Conservation (phyloP, 129 eudicot genomes). For the Cynara cardunculus region DNA sequence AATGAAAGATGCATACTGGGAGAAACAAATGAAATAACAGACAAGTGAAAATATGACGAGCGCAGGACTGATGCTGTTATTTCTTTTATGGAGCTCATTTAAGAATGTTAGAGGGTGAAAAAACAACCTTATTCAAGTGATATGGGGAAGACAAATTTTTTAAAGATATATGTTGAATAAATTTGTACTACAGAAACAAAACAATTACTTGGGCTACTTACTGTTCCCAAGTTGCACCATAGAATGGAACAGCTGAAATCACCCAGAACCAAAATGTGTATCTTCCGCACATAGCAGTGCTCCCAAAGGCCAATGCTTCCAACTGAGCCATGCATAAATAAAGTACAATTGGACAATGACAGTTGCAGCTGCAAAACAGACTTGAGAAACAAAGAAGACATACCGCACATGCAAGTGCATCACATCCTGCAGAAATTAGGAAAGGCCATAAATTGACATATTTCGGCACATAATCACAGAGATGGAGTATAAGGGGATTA, state of each 20-base stretch:
- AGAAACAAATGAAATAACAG: neutral
- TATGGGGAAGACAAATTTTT: neutral
- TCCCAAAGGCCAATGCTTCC: constrained; percentile 94
- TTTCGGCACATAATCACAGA: neutral
- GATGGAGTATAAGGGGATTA: neutral
- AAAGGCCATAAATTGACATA: constrained; percentile 11
- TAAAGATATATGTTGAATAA: neutral
- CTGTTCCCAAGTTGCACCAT: constrained; percentile 98
- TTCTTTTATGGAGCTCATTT: neutral
- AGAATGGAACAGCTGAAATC: constrained; percentile 91
- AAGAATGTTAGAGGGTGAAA: neutral
- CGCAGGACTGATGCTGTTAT: neutral
- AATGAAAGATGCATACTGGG: neutral
- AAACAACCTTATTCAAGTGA: neutral
- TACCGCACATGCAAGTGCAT: constrained; percentile 98
- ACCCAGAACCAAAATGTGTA: constrained; percentile 94
- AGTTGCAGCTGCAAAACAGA: constrained; percentile 1
- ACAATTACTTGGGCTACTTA: constrained; percentile 37
- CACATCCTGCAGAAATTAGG: constrained; percentile 67
- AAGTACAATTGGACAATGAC: neutral
- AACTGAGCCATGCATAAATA: constrained; percentile 43
- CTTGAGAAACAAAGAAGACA: constrained; percentile 14
- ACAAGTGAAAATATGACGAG: neutral
- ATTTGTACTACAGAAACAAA: neutral
- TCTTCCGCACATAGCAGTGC: constrained; percentile 96